Conservation (phyloP, 805 yeast genomes). For the Saccharomycopsis amapae region DNA sequence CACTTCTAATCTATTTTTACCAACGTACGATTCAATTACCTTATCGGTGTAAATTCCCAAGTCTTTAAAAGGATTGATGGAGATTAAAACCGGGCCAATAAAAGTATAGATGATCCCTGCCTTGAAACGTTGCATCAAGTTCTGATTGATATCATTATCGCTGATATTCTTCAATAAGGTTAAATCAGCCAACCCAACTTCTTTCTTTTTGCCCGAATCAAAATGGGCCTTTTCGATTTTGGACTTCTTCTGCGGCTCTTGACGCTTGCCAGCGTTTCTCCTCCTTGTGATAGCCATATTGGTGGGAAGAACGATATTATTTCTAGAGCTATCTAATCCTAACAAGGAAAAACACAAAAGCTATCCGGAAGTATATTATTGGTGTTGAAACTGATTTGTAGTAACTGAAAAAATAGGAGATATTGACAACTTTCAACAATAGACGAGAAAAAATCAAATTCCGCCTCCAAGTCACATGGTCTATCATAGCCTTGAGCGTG, state of each 20-base stretch:
- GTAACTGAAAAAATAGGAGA: too few relatives aligned
- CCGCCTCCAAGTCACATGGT: too few relatives aligned
- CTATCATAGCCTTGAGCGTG: too few relatives aligned
- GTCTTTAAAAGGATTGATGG: conserved; percentile 95
- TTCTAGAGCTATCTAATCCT: too few relatives aligned
- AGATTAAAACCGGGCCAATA: conserved; percentile 89
- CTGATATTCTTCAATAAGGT: conserved; percentile 82
- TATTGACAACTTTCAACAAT: too few relatives aligned
- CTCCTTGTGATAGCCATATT: conserved; percentile 73
- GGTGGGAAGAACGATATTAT: neutral
- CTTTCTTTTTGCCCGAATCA: conserved; percentile 81
- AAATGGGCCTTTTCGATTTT: conserved; percentile 83
- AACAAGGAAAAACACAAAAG: too few relatives aligned
- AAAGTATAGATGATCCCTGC: conserved; percentile 88
- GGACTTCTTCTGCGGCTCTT: conserved; percentile 52
- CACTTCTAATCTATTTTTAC: conserved; percentile 89
- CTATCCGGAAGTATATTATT: too few relatives aligned
- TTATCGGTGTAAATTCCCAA: conserved; percentile 89
- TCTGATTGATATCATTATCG: conserved; percentile 89
- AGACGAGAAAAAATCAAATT: too few relatives aligned
- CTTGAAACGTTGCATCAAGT: conserved; percentile 79
- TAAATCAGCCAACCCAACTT: conserved; percentile 96
- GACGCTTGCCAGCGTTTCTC: conserved; percentile 41
- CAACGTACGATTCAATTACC: conserved; percentile 68
- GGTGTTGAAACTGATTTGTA: too few relatives aligned